phyloP scores from a whole-genome alignment of 2,329 filamentous ascomycete species.

The Rutstroemia sydowiana region DNA sequence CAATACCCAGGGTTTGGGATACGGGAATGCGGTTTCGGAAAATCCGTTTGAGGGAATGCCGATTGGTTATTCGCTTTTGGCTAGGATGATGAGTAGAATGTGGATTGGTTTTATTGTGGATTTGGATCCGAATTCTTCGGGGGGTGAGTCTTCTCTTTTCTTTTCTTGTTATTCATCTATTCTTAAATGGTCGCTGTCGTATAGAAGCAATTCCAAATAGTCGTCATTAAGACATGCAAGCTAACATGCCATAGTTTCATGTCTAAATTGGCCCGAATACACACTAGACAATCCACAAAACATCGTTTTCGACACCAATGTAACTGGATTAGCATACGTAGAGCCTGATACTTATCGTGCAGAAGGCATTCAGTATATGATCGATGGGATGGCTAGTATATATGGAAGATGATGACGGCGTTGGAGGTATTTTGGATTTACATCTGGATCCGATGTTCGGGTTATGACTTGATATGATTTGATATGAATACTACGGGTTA shows the following conservation, averaged over 20 bases:
- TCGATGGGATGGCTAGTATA: no score
- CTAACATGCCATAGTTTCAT: background rate
- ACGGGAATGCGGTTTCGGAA: slow-evolving; percentile 12
- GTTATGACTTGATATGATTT: no score
- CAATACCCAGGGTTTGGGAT: slow-evolving; percentile 25
- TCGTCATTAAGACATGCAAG: background rate
- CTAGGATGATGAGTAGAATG: slow-evolving; percentile 20
- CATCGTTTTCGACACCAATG: slow-evolving; percentile 42
- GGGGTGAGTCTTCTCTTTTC: slow-evolving; percentile 11
- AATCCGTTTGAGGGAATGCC: slow-evolving; percentile 17
- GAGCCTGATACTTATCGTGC: slow-evolving; percentile 40
- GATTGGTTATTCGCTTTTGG: slow-evolving; percentile 12
- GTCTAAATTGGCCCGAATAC: slow-evolving; percentile 38
- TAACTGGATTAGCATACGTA: slow-evolving; percentile 31
- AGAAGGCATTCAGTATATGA: slow-evolving; percentile 11
- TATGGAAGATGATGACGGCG: no score
- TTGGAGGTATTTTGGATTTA: no score
- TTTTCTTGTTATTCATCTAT: no score
- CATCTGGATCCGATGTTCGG: no score
- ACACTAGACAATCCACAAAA: slow-evolving; percentile 32
- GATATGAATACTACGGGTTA: no score
- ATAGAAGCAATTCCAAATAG: no score
- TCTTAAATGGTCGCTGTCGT: no score
- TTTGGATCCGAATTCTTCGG: slow-evolving; percentile 19
- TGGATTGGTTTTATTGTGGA: slow-evolving; percentile 21